A percentile compares a stretch with the other conserved stretches of the same genome.
Evolutionary conservation across 192 early-diverging fungal species (phyloP).

Genomic region (Funneliformis geosporum): DNA sequence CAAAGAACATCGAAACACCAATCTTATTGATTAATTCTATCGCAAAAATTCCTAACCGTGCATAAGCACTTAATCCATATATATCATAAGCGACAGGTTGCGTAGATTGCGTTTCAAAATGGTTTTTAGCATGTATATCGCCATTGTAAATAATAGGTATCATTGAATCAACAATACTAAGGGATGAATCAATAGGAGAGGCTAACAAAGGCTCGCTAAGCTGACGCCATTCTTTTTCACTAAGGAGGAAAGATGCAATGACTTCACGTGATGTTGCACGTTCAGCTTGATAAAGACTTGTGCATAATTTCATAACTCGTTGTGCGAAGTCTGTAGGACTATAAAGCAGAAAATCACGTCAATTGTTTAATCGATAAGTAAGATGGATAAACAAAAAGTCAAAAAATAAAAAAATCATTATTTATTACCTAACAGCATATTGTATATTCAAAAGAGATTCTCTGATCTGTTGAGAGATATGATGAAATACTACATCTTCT

Average conservation of each 20-base stretch:
- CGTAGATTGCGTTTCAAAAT: background rate
- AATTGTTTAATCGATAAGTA: background rate
- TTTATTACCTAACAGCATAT: slow-evolving; percentile 22
- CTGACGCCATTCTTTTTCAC: slow-evolving; percentile 43
- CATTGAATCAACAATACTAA: slow-evolving; percentile 27
- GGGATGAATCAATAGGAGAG: slow-evolving; percentile 29
- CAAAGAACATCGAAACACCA: slow-evolving; percentile 28
- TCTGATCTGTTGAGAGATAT: background rate
- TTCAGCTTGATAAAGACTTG: slow-evolving; percentile 17
- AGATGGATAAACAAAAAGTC: background rate
- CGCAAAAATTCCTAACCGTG: slow-evolving; percentile 46
- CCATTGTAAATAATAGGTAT: background rate
- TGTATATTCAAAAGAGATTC: slow-evolving; percentile 24
- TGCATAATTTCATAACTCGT: slow-evolving; percentile 39
- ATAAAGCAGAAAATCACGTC: background rate
- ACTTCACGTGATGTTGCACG: background rate
- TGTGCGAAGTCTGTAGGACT: slow-evolving; percentile 53
- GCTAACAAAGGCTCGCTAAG: slow-evolving; percentile 37
- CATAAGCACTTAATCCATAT: slow-evolving; percentile 53
- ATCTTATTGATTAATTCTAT: slow-evolving; percentile 45
- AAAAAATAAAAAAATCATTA: background rate
- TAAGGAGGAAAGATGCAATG: slow-evolving; percentile 36
- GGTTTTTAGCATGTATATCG: background rate
- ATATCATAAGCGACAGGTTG: slow-evolving; percentile 43
- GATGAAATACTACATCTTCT: background rate